Conservation (phyloP, 2,329 filamentous ascomycete genomes). For the Xylariaceae sp. region DNA sequence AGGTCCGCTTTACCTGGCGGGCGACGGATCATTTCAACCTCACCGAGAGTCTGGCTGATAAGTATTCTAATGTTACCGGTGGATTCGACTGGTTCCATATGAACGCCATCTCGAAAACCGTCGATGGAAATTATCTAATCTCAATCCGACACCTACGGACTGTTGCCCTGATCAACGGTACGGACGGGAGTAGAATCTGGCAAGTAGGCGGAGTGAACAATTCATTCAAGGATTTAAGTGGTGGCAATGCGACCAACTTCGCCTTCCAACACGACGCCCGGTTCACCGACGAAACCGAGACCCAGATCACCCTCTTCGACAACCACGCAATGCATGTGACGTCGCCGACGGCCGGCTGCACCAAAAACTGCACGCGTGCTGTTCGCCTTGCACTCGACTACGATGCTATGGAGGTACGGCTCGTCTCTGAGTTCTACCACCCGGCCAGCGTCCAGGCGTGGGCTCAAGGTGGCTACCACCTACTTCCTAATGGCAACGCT, state of each 20-base stretch:
- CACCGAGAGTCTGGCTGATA: conserved; percentile 23
- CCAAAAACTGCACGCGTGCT: conserved; percentile 47
- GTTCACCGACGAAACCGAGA: conserved; percentile 40
- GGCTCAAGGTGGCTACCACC: conserved; percentile 55
- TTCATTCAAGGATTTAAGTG: conserved; percentile 45
- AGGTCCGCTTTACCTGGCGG: conserved; percentile 46
- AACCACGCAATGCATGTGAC: conserved; percentile 43
- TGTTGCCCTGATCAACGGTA: conserved; percentile 42
- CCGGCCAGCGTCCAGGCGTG: conserved; percentile 45
- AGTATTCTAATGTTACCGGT: neutral
- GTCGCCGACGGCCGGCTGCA: conserved; percentile 37
- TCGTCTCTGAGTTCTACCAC: conserved; percentile 53
- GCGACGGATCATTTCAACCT: conserved; percentile 40
- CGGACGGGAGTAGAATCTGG: conserved; percentile 44
- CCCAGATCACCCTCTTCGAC: conserved; percentile 46
- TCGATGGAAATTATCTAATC: conserved; percentile 46
- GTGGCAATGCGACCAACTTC: conserved; percentile 44
- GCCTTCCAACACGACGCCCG: conserved; percentile 49
- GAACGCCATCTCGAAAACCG: conserved; percentile 46
- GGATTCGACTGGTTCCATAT: conserved; percentile 49
- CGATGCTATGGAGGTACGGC: conserved; percentile 47
- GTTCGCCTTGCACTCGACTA: conserved; percentile 54
- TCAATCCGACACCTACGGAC: conserved; percentile 43
- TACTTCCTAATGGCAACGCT: conserved; percentile 58
- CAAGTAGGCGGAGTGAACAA: conserved; percentile 46